These are phyloP conservation scores for Haematococcus sp. DNA, from an alignment of 139 green algal genomes.

Conservation along the genomic window DNA sequence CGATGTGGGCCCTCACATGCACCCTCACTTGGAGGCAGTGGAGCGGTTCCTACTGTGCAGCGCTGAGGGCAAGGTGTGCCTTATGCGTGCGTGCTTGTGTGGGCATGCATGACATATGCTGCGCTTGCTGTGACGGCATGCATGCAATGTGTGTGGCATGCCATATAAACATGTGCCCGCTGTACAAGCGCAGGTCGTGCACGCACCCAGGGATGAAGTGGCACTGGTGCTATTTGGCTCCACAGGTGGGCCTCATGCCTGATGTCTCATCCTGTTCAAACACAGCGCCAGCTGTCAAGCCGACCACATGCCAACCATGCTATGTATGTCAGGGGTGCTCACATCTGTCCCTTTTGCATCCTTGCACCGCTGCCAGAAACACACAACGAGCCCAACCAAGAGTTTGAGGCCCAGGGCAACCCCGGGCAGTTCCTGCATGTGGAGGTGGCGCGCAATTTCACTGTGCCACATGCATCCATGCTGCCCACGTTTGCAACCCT, in stretches of 20 bases:
- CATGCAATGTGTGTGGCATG: no score
- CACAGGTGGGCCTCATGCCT: no score
- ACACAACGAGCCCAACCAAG: not conserved
- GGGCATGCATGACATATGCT: not conserved
- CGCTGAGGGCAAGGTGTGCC: not conserved
- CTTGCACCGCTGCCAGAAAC: not conserved
- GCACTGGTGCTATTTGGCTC: no score
- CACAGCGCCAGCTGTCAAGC: no score
- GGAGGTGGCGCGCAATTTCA: not conserved
- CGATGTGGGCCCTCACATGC: slow-evolving; percentile 7
- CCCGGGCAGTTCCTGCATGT: not conserved
- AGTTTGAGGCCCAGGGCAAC: not conserved
- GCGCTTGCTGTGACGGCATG: no score
- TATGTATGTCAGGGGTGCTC: no score
- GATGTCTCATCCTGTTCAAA: no score
- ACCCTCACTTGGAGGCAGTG: not conserved
- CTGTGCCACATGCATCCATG: not conserved
- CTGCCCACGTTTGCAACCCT: not conserved
- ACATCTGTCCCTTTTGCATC: no score
- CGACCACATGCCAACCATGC: no score
- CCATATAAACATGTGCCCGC: no score
- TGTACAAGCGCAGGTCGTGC: no score
- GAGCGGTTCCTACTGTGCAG: not conserved
- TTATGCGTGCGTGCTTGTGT: not conserved
- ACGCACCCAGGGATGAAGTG: no score